Percentiles rank a stretch among this genome's conserved stretches.
These are phyloP conservation scores for Xerocomellus chrysenteron DNA, from an alignment of 768 basidiomycete species.

Conservation along the genomic window DNA sequence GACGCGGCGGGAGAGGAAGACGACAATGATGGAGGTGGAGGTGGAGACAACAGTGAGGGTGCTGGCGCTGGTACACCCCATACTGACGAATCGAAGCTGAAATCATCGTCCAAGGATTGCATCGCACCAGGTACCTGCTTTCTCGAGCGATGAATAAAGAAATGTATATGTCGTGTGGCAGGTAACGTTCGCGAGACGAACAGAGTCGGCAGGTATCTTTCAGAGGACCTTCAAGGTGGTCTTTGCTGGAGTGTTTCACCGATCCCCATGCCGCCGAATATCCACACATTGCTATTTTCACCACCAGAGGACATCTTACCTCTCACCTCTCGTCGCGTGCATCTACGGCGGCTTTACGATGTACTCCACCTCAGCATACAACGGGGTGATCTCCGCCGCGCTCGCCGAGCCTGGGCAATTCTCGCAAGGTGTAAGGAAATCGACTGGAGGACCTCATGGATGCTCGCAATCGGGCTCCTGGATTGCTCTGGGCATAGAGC, in stretches of 20 bases:
- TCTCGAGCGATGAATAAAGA: not conserved
- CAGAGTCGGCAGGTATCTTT: not conserved
- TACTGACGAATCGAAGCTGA: constrained; percentile 69
- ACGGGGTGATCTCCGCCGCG: constrained; percentile 59
- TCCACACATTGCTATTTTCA: constrained; percentile 61
- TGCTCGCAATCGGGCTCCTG: constrained; percentile 59
- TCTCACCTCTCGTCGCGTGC: constrained; percentile 60
- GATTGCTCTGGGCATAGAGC: constrained; percentile 32
- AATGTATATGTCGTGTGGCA: constrained; percentile 13
- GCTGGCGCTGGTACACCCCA: constrained; percentile 55
- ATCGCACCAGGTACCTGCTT: constrained; percentile 7
- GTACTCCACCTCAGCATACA: constrained; percentile 70
- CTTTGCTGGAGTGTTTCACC: not conserved
- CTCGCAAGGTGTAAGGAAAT: constrained; percentile 77
- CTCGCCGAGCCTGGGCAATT: constrained; percentile 70
- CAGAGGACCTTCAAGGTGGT: not conserved
- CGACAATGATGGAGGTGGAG: constrained; percentile 18
- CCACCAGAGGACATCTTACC: constrained; percentile 51
- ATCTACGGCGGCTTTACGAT: constrained; percentile 74
- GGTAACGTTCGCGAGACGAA: not conserved
- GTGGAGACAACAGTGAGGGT: constrained; percentile 31
- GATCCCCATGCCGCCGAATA: constrained; percentile 18
- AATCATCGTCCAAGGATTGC: constrained; percentile 64
- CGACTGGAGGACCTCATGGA: constrained; percentile 73
- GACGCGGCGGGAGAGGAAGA: constrained; percentile 27